Percentiles rank a stretch among this genome's conserved stretches.
phyloP scores from a whole-genome alignment of 441 rosid genomes.

The Mallotus repandus region DNA sequence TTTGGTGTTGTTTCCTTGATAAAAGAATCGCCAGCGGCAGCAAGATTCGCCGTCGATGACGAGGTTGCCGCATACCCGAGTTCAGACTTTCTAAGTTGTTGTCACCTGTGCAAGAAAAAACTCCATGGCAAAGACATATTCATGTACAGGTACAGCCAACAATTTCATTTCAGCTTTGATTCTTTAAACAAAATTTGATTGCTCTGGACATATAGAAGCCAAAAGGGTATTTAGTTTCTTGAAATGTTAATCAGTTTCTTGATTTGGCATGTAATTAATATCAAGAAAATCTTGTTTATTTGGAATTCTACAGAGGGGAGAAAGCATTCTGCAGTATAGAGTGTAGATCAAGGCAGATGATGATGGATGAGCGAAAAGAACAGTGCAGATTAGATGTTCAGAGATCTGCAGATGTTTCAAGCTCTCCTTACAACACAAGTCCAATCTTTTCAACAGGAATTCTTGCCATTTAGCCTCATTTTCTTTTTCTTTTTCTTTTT shows the following conservation, averaged over 20 bases:
- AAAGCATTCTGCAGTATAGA: conserved; percentile 73
- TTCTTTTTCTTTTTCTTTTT: too few species aligned
- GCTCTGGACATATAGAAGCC: too few species aligned
- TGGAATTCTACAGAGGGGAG: conserved; percentile 49
- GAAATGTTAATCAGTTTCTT: neutral
- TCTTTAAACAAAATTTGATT: too few species aligned
- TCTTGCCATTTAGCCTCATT: conserved; percentile 45
- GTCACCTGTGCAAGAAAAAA: conserved; percentile 54
- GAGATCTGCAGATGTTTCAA: conserved; percentile 38
- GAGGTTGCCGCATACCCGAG: conserved; percentile 37
- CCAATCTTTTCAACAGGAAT: conserved; percentile 64
- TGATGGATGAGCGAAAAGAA: conserved; percentile 47
- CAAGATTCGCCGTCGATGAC: conserved; percentile 18
- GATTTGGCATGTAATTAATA: neutral
- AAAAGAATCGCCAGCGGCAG: conserved; percentile 24
- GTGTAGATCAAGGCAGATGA: conserved; percentile 58
- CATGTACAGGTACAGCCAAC: conserved; percentile 58
- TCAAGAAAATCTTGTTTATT: neutral
- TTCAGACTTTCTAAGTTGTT: conserved; percentile 51
- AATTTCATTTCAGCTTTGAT: neutral
- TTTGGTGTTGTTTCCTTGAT: conserved; percentile 7
- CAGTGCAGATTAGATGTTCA: conserved; percentile 49
- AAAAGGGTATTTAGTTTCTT: neutral
- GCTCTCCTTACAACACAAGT: conserved; percentile 42
- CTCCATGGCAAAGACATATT: conserved; percentile 62